Percentiles rank a stretch among this genome's conserved stretches.
These are phyloP conservation scores for Leptoxyphium fumago DNA, from an alignment of 2,329 filamentous ascomycete species.

Conservation along the genomic window DNA sequence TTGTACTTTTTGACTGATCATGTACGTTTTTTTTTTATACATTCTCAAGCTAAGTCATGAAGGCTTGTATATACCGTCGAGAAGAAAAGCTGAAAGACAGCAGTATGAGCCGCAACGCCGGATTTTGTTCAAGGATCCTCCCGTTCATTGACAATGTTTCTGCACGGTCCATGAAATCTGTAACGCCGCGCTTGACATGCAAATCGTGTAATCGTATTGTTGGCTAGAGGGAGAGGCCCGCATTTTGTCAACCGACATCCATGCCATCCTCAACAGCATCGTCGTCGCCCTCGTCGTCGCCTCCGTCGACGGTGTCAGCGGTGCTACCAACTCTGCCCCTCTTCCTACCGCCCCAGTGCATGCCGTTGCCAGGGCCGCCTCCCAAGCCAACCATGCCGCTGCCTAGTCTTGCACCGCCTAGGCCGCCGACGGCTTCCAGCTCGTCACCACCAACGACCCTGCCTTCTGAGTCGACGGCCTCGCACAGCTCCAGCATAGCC, in stretches of 20 bases:
- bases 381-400: constrained; percentile 15
- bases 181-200: too few species aligned
- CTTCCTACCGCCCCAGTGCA: constrained; percentile 25
- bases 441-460: constrained; percentile 80
- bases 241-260: constrained; percentile 6
- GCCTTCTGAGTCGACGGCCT: constrained; percentile 88
- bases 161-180: too few species aligned
- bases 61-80: too few species aligned
- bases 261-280: constrained; percentile 18
- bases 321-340: constrained; percentile 27
- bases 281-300: constrained; percentile 22
- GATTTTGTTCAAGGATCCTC: too few species aligned
- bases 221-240: too few species aligned
- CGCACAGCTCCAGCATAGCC: constrained; percentile 77
- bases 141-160: too few species aligned
- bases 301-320: constrained; percentile 28
- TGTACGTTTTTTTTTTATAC: too few species aligned
- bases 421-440: constrained; percentile 45
- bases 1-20: too few species aligned
- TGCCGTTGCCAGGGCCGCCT: constrained; percentile 5
- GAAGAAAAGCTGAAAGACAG: too few species aligned
- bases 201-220: too few species aligned
- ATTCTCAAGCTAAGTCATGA: too few species aligned
- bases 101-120: too few species aligned
- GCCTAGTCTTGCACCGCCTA: constrained; percentile 34